Percentiles rank a stretch among this genome's conserved stretches.
These are phyloP conservation scores for Neurospora sp. DNA, from an alignment of 495 filamentous ascomycete genomes.

Conservation along the genomic window DNA sequence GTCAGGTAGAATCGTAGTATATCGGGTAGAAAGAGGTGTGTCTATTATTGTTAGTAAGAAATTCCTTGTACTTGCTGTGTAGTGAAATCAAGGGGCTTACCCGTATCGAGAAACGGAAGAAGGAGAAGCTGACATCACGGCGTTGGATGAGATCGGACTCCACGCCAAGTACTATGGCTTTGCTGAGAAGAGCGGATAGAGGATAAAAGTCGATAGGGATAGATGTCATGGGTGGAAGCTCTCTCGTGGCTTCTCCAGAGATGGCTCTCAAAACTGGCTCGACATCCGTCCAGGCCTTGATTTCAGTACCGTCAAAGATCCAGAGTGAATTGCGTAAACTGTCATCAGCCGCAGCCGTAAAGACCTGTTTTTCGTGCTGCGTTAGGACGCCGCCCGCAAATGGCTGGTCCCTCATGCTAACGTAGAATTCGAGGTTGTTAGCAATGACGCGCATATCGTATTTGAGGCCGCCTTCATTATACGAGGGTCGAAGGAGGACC, in stretches of 20 bases:
- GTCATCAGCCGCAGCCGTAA: constrained; percentile 24
- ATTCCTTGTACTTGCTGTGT: not conserved
- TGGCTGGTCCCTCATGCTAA: constrained; percentile 78
- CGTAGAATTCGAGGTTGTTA: constrained; percentile 91
- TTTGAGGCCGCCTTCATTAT: constrained; percentile 68
- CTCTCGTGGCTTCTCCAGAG: constrained; percentile 45
- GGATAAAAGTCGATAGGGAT: constrained; percentile 85
- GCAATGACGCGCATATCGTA: constrained; percentile 98
- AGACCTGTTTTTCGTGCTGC: not conserved
- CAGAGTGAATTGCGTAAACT: constrained; percentile 81
- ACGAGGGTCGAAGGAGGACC: constrained; percentile 79
- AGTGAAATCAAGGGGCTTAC: constrained; percentile 34
- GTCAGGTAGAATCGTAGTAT: constrained; percentile 68
- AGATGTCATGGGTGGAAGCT: constrained; percentile 54
- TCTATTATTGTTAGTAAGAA: constrained; percentile 35
- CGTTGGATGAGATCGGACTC: constrained; percentile 89
- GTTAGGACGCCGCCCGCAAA: constrained; percentile 21
- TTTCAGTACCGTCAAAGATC: constrained; percentile 78
- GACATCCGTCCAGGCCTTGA: constrained; percentile 85
- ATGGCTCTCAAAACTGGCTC: constrained; percentile 69
- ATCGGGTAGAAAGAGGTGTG: constrained; percentile 83
- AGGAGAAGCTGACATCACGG: constrained; percentile 78
- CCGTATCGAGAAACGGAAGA: constrained; percentile 72
- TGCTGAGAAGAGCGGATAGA: constrained; percentile 70
- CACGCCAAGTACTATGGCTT: constrained; percentile 81